A percentile compares a stretch with the other conserved stretches of the same genome.
These are phyloP conservation scores for Paramyrothecium roridum DNA, from an alignment of 2,329 filamentous ascomycete species.

Conservation along the genomic window DNA sequence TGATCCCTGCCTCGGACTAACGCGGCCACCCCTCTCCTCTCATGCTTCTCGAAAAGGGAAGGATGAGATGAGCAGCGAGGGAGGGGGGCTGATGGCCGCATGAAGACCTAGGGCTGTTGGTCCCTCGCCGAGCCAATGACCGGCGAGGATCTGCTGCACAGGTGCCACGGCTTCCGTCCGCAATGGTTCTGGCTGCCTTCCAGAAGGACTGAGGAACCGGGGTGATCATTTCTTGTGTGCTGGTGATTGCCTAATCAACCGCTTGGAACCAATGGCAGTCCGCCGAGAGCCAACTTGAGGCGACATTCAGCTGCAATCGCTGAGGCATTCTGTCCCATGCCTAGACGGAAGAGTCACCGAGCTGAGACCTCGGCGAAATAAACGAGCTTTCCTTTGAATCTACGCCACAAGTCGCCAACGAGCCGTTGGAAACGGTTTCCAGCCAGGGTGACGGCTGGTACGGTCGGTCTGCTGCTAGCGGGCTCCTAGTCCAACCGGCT, in stretches of 20 bases:
- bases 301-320: background rate
- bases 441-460: no score
- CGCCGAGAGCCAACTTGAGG: background rate
- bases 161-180: background rate
- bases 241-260: background rate
- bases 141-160: background rate
- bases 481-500: no score
- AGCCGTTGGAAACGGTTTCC: no score
- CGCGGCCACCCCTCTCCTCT: background rate
- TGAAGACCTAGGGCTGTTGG: background rate
- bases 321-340: background rate
- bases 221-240: background rate
- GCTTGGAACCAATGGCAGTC: background rate
- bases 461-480: no score
- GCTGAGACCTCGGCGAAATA: background rate
- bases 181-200: background rate
- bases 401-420: no score
- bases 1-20: background rate
- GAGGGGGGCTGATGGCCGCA: background rate
- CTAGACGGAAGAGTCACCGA: background rate
- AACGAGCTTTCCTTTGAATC: background rate
- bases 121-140: background rate
- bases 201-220: background rate
- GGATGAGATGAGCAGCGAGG: background rate
- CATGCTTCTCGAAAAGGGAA: background rate